These are phyloP conservation scores for Exophiala sp. DNA, from an alignment of 2,329 filamentous ascomycete genomes.

Conservation along the genomic window DNA sequence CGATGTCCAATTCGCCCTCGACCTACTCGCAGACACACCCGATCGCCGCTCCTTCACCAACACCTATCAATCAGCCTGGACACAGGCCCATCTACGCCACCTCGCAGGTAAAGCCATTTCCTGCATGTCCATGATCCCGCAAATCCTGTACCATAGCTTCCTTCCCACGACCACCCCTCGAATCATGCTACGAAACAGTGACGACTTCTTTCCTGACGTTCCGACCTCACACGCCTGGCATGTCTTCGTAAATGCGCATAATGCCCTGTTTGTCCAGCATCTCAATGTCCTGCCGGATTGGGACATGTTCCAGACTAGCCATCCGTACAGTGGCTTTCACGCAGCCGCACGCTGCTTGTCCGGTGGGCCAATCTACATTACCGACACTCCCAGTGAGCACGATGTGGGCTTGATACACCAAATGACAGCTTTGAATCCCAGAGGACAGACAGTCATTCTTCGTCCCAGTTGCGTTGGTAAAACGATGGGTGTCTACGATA, in stretches of 20 bases:
- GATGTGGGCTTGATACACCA: conserved; percentile 67
- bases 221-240: conserved; percentile 86
- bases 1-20: conserved; percentile 85
- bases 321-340: conserved; percentile 72
- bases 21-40: conserved; percentile 63
- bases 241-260: conserved; percentile 89
- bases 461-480: conserved; percentile 70
- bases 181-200: conserved; percentile 76
- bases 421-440: conserved; percentile 69
- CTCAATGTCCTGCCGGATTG: conserved; percentile 82
- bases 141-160: conserved; percentile 78
- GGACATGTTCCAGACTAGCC: conserved; percentile 67
- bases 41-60: conserved; percentile 66
- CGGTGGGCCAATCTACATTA: conserved; percentile 91
- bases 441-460: conserved; percentile 71
- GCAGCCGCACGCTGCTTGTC: conserved; percentile 84
- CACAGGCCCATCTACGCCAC: conserved; percentile 66
- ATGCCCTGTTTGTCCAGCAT: conserved; percentile 72
- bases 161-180: conserved; percentile 62
- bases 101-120: conserved; percentile 75
- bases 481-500: conserved; percentile 65
- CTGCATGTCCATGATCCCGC: conserved; percentile 90
- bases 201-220: conserved; percentile 81
- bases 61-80: conserved; percentile 82
- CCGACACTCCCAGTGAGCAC: conserved; percentile 78